Evolutionary conservation across 345 rosid genomes (phyloP).

Genomic region (Noccaea caerulescens): DNA sequence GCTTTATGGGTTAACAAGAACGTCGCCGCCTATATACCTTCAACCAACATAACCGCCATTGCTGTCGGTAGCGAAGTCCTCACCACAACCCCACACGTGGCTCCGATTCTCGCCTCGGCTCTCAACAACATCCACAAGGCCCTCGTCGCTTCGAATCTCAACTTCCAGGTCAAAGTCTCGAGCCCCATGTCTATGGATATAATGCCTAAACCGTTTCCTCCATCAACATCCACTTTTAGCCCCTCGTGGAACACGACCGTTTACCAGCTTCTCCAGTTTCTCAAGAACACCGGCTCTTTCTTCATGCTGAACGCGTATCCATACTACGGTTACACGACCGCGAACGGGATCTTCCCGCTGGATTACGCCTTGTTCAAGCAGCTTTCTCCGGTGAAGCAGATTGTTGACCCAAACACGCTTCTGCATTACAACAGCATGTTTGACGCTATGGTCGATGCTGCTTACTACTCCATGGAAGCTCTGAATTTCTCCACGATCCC

Average conservation of each 20-base stretch:
- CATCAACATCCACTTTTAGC: slow-evolving; percentile 81
- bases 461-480: slow-evolving; percentile 85
- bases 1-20: slow-evolving; percentile 89
- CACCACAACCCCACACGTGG: slow-evolving; percentile 72
- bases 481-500: slow-evolving; percentile 72
- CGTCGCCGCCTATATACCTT: slow-evolving; percentile 76
- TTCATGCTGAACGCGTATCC: slow-evolving; percentile 97
- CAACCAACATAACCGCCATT: slow-evolving; percentile 88
- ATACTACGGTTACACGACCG: slow-evolving; percentile 83
- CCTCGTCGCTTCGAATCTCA: slow-evolving; percentile 81
- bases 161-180: slow-evolving; percentile 78
- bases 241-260: slow-evolving; percentile 78
- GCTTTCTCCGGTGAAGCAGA: slow-evolving; percentile 83
- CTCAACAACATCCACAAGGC: slow-evolving; percentile 89
- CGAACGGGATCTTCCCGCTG: slow-evolving; percentile 81
- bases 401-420: slow-evolving; percentile 97
- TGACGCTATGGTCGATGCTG: slow-evolving; percentile 97
- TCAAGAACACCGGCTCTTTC: slow-evolving; percentile 80
- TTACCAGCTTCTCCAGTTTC: slow-evolving; percentile 85
- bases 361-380: slow-evolving; percentile 84
- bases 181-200: slow-evolving; percentile 82
- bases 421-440: slow-evolving; percentile 89
- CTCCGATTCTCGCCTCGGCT: slow-evolving; percentile 72
- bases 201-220: slow-evolving; percentile 90
- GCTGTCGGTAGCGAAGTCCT: slow-evolving; percentile 97